phyloP scores from a whole-genome alignment of 192 early-diverging fungal genomes.

The Spizellomyces punctatus region DNA sequence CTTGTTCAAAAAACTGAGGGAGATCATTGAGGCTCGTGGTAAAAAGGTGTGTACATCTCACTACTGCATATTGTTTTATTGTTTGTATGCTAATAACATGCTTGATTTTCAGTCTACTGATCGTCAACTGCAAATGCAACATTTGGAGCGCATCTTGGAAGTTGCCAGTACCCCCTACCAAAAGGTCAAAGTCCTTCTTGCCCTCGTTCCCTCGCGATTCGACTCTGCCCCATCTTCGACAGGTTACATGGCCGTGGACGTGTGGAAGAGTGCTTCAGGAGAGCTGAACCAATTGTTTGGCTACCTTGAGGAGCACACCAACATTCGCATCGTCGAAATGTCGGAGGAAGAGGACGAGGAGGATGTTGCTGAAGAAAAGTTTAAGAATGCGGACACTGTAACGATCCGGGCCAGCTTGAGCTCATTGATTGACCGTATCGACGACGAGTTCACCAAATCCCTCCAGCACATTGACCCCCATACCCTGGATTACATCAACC shows the following conservation, averaged over 20 bases:
- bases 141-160: slow-evolving; percentile 66
- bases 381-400: slow-evolving; percentile 55
- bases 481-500: slow-evolving; percentile 93
- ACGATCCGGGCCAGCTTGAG: slow-evolving; percentile 82
- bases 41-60: slow-evolving; percentile 71
- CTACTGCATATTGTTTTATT: neutral
- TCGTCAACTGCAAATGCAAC: slow-evolving; percentile 72
- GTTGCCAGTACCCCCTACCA: slow-evolving; percentile 74
- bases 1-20: slow-evolving; percentile 81
- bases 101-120: slow-evolving; percentile 72
- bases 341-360: slow-evolving; percentile 64
- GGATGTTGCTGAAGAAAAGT: slow-evolving; percentile 52
- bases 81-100: neutral
- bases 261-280: slow-evolving; percentile 72
- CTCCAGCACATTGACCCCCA: slow-evolving; percentile 97
- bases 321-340: slow-evolving; percentile 71
- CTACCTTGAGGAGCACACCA: slow-evolving; percentile 74
- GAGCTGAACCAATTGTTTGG: slow-evolving; percentile 79
- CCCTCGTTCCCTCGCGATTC: slow-evolving; percentile 86
- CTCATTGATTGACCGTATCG: slow-evolving; percentile 88
- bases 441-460: slow-evolving; percentile 96
- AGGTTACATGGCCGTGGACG: slow-evolving; percentile 73
- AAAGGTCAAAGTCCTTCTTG: slow-evolving; percentile 80
- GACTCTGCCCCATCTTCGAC: slow-evolving; percentile 70
- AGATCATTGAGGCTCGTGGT: slow-evolving; percentile 82